These are phyloP conservation scores for Agastache rugosa DNA, from an alignment of 257 asterid species.

Conservation along the genomic window DNA sequence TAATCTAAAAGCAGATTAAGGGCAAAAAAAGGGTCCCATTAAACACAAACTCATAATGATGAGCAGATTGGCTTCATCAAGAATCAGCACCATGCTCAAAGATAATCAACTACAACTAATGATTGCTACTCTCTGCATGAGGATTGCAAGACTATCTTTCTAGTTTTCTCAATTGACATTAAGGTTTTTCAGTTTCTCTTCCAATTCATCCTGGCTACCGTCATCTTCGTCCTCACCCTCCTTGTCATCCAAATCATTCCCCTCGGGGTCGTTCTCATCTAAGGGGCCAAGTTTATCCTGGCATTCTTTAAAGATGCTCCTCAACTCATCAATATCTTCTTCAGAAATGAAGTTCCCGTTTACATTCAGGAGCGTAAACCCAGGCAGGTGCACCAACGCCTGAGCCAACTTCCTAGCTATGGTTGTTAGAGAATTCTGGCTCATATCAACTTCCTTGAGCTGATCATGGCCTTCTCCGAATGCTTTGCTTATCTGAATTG, in stretches of 20 bases:
- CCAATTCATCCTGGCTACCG: conserved; percentile 68
- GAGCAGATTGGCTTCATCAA: conserved; percentile 35
- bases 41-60: conserved; percentile 31
- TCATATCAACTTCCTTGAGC: conserved; percentile 82
- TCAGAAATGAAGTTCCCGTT: conserved; percentile 86
- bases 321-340: conserved; percentile 84
- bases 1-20: conserved; percentile 32
- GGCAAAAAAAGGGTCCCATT: conserved; percentile 44
- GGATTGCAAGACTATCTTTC: conserved; percentile 24
- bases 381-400: conserved; percentile 64
- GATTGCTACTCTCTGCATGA: conserved; percentile 30
- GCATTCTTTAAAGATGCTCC: conserved; percentile 62
- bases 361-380: conserved; percentile 62
- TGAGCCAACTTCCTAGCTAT: conserved; percentile 70
- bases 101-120: conserved; percentile 37
- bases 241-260: conserved; percentile 70
- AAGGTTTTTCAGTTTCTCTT: conserved; percentile 69
- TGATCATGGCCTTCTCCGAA: conserved; percentile 60
- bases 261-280: conserved; percentile 93
- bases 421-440: conserved; percentile 65
- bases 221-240: conserved; percentile 72
- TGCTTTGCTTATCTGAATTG: conserved; percentile 69
- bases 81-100: conserved; percentile 27
- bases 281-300: conserved; percentile 74
- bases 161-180: conserved; percentile 60